Base-by-base conservation (phyloP, 768 basidiomycete species). In the Trametes cubensis region DNA sequence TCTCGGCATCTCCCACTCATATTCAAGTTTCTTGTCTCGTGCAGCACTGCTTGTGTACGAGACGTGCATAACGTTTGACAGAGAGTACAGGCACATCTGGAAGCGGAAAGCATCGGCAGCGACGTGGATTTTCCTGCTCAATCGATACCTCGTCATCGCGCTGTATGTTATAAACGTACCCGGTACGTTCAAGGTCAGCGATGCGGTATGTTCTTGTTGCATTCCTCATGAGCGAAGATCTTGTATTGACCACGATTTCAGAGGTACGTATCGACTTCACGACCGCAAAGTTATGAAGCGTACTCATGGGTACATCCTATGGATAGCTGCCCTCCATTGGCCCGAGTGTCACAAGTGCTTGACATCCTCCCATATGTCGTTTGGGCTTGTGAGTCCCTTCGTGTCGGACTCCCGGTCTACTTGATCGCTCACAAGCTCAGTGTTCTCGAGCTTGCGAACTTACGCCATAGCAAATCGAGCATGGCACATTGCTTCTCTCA, bases 21-120 rank as follows among this genome's bases (percentile, higher is more conserved):
- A n/a, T n/a, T n/a, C 40, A 10, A 17, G 14, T 18, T 23, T 1
- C 39, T 8, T 10, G 17, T 51, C n/a, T 6, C 28, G 7, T 38
- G 30, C 38, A 57, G 61, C 49, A 28, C 49, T 62, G 41, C 61
- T 62, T 11, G 4, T 62, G 15, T 55, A 61, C 41, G 60, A 61
- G n/a, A 44, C 60, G 13, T 42, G 20, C 39, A 42, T 61, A 5
- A 55, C 60, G 14, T 30, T 55, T 21, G 54, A 55, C 26, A 25
- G 53, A 11, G 60, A 61, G 42, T 38, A 34, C 21, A 30, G n/a
- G 18, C 39, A 55, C 40, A 41, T 61, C 30, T 61, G 60, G 60
- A 46, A 25, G 48, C 53, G 60, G 6, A 55, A 34, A 13, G 6
- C 26, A 10, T 61, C 60, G 3, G 52, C 52, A 3, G 60, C 54